Evolutionary conservation across 176 grass and related monocot genomes (phyloP).

Genomic region (Tuctoria greenei): DNA sequence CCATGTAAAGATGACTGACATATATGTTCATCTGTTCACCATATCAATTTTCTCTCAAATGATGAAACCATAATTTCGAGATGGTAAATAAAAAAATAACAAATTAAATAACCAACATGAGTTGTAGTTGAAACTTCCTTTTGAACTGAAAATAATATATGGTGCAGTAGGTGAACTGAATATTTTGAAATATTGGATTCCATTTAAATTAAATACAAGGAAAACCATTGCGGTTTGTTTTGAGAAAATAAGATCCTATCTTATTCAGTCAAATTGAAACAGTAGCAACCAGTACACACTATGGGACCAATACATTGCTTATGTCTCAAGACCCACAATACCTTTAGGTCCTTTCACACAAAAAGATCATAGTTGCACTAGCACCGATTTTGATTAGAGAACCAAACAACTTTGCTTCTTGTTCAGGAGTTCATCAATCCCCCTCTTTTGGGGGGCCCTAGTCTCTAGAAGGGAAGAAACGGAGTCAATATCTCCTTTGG

Average conservation of each 20-base stretch:
- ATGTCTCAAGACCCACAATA: conserved; percentile 4
- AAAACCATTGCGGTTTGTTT: neutral
- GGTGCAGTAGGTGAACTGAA: neutral
- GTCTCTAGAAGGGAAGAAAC: conserved; percentile 47
- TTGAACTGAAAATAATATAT: neutral
- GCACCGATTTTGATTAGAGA: conserved; percentile 33
- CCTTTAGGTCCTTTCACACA: neutral
- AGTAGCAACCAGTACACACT: neutral
- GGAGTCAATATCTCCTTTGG: conserved; percentile 47
- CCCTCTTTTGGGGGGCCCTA: conserved; percentile 33
- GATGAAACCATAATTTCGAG: neutral
- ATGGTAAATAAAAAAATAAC: neutral
- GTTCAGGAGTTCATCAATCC: conserved; percentile 41
- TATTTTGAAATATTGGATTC: neutral
- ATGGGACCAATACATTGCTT: neutral
- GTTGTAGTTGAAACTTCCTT: neutral
- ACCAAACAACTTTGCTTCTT: conserved; percentile 47
- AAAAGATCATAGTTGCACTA: conserved; percentile 10
- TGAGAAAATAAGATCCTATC: neutral
- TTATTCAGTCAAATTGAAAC: neutral
- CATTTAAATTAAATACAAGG: neutral
- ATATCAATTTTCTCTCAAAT: no score
- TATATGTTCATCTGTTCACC: no score
- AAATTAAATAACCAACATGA: neutral
- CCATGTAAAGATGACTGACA: no score